These are phyloP conservation scores for Naematelia encephala DNA, from an alignment of 768 basidiomycete genomes.

Conservation along the genomic window DNA sequence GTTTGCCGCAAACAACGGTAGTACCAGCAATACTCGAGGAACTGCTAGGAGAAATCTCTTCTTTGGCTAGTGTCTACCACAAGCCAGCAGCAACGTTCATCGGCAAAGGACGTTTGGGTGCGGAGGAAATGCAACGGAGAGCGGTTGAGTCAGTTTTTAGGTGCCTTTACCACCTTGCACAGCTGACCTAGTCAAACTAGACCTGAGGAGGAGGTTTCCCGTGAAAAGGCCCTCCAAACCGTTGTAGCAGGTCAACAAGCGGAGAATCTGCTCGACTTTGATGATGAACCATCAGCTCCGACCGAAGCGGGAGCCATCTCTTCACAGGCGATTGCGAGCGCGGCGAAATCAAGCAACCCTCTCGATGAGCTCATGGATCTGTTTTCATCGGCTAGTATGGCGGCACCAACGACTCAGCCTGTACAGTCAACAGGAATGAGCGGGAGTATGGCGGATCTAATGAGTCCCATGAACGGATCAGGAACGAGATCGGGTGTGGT, in stretches of 20 bases:
- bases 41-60: slow-evolving; percentile 81
- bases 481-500: slow-evolving; percentile 43
- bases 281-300: slow-evolving; percentile 62
- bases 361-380: slow-evolving; percentile 91
- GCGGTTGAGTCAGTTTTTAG: slow-evolving; percentile 41
- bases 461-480: slow-evolving; percentile 50
- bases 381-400: slow-evolving; percentile 60
- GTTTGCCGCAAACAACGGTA: slow-evolving; percentile 85
- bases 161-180: background rate
- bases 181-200: slow-evolving; percentile 30
- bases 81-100: slow-evolving; percentile 95
- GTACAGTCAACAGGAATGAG: background rate
- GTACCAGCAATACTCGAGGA: slow-evolving; percentile 84
- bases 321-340: slow-evolving; percentile 38
- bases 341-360: slow-evolving; percentile 80
- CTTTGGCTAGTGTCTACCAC: slow-evolving; percentile 91
- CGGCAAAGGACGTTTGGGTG: slow-evolving; percentile 76
- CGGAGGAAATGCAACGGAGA: slow-evolving; percentile 47
- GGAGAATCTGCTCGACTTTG: slow-evolving; percentile 93
- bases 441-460: slow-evolving; percentile 12
- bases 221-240: slow-evolving; percentile 81
- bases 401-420: slow-evolving; percentile 19
- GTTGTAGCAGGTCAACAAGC: slow-evolving; percentile 87
- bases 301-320: slow-evolving; percentile 27
- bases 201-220: slow-evolving; percentile 69